phyloP scores from a whole-genome alignment of 2,329 filamentous ascomycete species.

The Epichloe elymi region DNA sequence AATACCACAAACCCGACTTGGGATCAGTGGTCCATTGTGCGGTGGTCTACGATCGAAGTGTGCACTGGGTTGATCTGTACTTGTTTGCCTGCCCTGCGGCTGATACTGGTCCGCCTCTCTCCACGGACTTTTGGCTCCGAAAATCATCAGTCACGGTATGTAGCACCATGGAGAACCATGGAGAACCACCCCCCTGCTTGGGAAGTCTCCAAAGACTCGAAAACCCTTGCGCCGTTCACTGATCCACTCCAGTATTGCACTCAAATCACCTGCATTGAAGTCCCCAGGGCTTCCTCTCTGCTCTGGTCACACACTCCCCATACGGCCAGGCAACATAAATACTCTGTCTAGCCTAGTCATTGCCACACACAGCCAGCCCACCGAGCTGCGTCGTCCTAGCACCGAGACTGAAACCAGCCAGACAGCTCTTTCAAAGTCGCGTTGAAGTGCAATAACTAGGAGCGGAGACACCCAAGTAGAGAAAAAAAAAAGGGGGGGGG shows the following conservation, averaged over 20 bases:
- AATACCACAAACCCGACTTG: conserved; percentile 17
- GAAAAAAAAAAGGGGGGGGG: too few species aligned
- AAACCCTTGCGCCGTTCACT: background rate
- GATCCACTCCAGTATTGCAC: background rate
- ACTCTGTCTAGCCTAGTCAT: background rate
- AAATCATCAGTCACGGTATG: background rate
- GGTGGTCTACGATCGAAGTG: conserved; percentile 21
- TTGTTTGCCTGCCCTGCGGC: conserved; percentile 18
- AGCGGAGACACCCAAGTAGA: too few species aligned
- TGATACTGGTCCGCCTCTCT: conserved; percentile 10
- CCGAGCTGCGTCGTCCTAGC: too few species aligned
- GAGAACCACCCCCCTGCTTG: too few species aligned
- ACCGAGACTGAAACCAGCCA: too few species aligned
- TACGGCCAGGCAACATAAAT: background rate
- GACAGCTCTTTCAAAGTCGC: too few species aligned
- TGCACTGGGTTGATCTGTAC: conserved; percentile 21
- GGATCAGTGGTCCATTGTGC: conserved; percentile 14
- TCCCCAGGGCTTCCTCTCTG: background rate
- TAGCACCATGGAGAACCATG: too few species aligned
- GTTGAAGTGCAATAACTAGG: too few species aligned
- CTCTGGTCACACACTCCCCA: background rate
- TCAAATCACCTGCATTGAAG: background rate
- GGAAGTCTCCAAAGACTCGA: background rate
- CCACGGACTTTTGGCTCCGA: background rate
- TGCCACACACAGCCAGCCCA: too few species aligned